phyloP scores from a whole-genome alignment of 2,329 filamentous ascomycete species.

The Boeremia exigua region DNA sequence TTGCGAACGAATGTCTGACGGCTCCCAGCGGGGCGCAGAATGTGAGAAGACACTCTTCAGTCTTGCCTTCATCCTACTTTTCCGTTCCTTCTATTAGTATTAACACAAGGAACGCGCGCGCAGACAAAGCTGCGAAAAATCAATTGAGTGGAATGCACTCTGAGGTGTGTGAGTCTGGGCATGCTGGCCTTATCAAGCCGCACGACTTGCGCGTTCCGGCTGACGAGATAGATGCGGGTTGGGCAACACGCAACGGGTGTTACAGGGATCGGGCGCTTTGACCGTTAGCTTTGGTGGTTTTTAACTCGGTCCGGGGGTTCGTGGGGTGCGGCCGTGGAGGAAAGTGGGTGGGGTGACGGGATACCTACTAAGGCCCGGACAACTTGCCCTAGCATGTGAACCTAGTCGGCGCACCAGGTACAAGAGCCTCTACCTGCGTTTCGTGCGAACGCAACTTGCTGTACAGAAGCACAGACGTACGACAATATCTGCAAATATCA shows the following conservation, averaged over 20 bases:
- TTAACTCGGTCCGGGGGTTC: conserved; percentile 12
- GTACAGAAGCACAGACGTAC: background rate
- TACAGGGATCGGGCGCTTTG: conserved; percentile 11
- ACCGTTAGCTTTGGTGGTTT: conserved; percentile 1
- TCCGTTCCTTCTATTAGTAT: background rate
- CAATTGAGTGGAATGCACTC: background rate
- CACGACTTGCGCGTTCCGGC: background rate
- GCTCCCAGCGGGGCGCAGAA: conserved; percentile 12
- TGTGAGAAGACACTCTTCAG: conserved; percentile 13
- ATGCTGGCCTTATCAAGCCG: conserved; percentile 7
- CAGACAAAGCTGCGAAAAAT: background rate
- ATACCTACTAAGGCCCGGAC: background rate
- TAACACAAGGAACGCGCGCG: background rate
- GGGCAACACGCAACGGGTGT: conserved; percentile 4
- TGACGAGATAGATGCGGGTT: conserved; percentile 14
- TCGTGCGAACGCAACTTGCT: background rate
- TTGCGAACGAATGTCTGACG: conserved; percentile 13
- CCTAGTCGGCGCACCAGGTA: background rate
- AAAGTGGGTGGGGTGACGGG: conserved; percentile 4
- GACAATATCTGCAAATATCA: background rate
- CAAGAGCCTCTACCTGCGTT: background rate
- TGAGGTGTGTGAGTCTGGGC: background rate
- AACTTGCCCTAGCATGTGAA: conserved; percentile 12
- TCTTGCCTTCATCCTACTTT: conserved; percentile 7
- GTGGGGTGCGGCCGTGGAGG: conserved; percentile 14